These are phyloP conservation scores for Kodamaea kakaduensis DNA, from an alignment of 805 yeast species.

Conservation along the genomic window DNA sequence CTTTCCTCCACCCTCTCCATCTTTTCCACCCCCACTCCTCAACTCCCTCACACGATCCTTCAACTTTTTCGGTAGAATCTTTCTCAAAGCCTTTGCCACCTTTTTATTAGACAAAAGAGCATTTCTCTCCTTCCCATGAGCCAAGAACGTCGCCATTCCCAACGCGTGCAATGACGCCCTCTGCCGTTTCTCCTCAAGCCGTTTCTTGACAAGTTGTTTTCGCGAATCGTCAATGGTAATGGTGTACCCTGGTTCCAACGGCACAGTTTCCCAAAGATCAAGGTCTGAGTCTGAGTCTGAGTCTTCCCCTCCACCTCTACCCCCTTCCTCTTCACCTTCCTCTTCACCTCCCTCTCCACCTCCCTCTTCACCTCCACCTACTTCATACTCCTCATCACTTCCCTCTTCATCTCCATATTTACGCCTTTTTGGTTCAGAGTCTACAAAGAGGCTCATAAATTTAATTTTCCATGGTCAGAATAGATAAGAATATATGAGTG, in stretches of 20 bases:
- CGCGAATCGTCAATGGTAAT: conserved; percentile 5
- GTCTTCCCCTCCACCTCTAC: neutral
- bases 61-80: conserved; percentile 21
- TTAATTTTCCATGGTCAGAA: no score
- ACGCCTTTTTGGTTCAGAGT: conserved; percentile 1
- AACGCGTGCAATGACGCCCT: conserved; percentile 15
- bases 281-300: conserved; percentile 6
- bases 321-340: neutral
- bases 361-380: conserved; percentile 1
- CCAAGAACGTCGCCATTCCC: conserved; percentile 22
- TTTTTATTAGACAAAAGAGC: conserved; percentile 15
- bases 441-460: no score
- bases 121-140: conserved; percentile 21
- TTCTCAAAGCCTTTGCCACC: conserved; percentile 21
- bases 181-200: conserved; percentile 11
- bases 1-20: no score
- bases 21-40: neutral
- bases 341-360: no score
- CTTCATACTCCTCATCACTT: conserved; percentile 1
- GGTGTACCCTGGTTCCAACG: conserved; percentile 1
- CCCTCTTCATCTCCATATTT: no score
- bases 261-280: conserved; percentile 12
- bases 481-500: no score
- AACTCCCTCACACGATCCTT: conserved; percentile 9
- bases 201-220: conserved; percentile 8